These are phyloP conservation scores for Hippophae rhamnoides DNA, from an alignment of 306 rosid species.

Conservation along the genomic window DNA sequence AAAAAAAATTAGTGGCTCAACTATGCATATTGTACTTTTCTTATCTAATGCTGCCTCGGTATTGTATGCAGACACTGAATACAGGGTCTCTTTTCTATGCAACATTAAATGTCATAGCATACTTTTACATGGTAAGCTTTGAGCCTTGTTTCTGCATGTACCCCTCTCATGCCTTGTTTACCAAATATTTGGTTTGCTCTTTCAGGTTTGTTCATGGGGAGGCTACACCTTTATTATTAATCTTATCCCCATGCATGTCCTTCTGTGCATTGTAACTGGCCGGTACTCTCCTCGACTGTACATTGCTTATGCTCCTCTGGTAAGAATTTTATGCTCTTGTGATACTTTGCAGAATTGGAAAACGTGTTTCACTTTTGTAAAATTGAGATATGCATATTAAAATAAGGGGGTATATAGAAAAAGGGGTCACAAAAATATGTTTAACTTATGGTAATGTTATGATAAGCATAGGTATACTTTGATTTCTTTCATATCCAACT, in stretches of 20 bases:
- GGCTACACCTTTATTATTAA: conserved; percentile 98
- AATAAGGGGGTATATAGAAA: not conserved
- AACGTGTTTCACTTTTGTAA: too few relatives aligned
- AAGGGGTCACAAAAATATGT: not conserved
- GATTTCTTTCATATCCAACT: too few relatives aligned
- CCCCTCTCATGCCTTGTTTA: conserved; percentile 14
- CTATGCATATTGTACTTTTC: conserved; percentile 2
- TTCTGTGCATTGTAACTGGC: conserved; percentile 89
- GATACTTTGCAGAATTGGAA: conserved; percentile 2
- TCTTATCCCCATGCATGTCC: conserved; percentile 97
- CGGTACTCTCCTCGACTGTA: conserved; percentile 91
- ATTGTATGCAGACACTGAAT: conserved; percentile 67
- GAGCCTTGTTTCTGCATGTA: conserved; percentile 10
- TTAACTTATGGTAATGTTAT: not conserved
- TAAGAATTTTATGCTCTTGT: conserved; percentile 39
- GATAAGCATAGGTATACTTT: too few relatives aligned
- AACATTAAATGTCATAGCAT: conserved; percentile 83
- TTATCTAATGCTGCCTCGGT: conserved; percentile 32
- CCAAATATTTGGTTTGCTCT: conserved; percentile 14
- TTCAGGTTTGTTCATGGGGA: conserved; percentile 99
- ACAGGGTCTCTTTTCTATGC: conserved; percentile 98
- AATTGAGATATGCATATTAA: not conserved
- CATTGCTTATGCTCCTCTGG: conserved; percentile 95
- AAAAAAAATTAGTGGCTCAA: not conserved
- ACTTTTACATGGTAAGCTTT: conserved; percentile 87